A percentile compares a stretch with the other conserved stretches of the same genome.
These are phyloP conservation scores for Zychaea mexicana DNA, from an alignment of 371 early-diverging fungal genomes.

Conservation along the genomic window DNA sequence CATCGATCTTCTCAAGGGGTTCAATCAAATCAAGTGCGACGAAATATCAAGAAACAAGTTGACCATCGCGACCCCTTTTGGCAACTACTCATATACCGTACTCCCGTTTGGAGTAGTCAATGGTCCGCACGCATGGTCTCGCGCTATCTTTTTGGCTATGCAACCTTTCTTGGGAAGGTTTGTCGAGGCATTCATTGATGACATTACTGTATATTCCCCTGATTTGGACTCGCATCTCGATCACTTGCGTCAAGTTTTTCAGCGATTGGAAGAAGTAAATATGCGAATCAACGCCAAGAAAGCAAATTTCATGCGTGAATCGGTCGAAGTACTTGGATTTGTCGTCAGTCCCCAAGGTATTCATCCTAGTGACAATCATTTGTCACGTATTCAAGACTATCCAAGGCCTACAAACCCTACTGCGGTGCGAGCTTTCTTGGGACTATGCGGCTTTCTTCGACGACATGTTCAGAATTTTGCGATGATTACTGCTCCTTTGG, in stretches of 20 bases:
- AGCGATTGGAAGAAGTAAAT: background rate
- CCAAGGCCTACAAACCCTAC: background rate
- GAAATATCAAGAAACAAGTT: background rate
- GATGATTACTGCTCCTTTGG: background rate
- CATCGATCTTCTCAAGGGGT: no score
- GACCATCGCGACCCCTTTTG: constrained; percentile 8
- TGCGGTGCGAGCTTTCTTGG: background rate
- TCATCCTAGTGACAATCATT: background rate
- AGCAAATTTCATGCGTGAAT: background rate
- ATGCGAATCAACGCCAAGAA: background rate
- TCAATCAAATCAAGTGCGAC: constrained; percentile 2
- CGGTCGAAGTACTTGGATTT: background rate
- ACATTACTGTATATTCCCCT: background rate
- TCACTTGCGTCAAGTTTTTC: background rate
- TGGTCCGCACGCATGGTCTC: constrained; percentile 13
- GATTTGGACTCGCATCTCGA: background rate
- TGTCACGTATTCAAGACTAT: background rate
- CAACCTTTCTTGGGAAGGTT: background rate
- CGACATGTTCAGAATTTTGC: background rate
- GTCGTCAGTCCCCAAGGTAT: background rate
- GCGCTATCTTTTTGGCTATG: constrained; percentile 14
- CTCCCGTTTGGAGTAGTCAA: constrained; percentile 21
- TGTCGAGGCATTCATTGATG: constrained; percentile 3
- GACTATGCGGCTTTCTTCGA: background rate
- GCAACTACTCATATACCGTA: constrained; percentile 14